These are phyloP conservation scores for Blastocystis sp. DNA, from an alignment of 352 stramenopile genomes.

Conservation along the genomic window DNA sequence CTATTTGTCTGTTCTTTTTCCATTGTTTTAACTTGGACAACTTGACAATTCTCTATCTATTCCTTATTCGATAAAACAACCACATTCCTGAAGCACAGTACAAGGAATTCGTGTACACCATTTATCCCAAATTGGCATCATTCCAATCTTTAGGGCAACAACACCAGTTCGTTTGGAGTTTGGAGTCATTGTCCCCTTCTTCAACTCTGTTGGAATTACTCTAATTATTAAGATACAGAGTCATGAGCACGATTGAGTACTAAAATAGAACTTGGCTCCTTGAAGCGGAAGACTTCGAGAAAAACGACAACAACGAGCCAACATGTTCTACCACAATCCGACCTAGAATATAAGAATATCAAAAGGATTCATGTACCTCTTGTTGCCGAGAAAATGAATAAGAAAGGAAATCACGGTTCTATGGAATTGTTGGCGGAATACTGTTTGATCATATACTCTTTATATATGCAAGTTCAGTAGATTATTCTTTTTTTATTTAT, in stretches of 20 bases:
- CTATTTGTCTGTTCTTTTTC: conserved; percentile 77
- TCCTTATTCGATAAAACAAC: conserved; percentile 63
- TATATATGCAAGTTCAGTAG: too few species aligned
- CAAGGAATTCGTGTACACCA: conserved; percentile 90
- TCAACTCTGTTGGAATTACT: not conserved
- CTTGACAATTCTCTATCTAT: conserved; percentile 81
- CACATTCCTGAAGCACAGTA: conserved; percentile 78
- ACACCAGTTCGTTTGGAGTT: conserved; percentile 80
- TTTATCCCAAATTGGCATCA: conserved; percentile 94
- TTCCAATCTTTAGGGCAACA: conserved; percentile 92
- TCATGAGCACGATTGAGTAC: not conserved
- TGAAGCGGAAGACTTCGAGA: not conserved
- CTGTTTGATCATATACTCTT: too few species aligned
- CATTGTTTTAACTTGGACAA: conserved; percentile 85
- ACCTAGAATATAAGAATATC: not conserved
- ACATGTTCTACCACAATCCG: not conserved
- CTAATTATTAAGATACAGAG: not conserved
- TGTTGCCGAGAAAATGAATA: not conserved
- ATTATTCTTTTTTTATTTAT: not conserved
- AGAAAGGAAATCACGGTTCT: not conserved
- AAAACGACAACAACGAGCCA: not conserved
- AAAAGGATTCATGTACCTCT: not conserved
- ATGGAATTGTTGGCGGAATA: not conserved
- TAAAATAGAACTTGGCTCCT: not conserved
- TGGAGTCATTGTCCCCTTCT: conserved; percentile 64